Percentiles rank a stretch among this genome's conserved stretches.
Evolutionary conservation across 106 monocot species (phyloP).

Genomic region (Hemerocallis citrina): DNA sequence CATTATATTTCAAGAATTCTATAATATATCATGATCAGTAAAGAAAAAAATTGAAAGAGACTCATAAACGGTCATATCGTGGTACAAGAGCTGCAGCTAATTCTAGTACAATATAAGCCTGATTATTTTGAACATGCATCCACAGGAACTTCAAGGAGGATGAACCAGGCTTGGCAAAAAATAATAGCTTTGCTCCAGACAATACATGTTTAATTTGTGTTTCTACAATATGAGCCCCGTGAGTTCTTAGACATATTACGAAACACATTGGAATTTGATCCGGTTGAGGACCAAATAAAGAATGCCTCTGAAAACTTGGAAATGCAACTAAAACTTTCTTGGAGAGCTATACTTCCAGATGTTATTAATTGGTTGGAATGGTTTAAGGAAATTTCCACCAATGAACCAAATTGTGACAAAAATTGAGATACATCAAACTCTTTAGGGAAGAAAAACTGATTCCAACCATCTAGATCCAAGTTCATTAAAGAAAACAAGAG

Average conservation of each 20-base stretch:
- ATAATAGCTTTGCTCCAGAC: constrained; percentile 17
- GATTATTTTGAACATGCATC: constrained; percentile 48
- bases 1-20: not conserved
- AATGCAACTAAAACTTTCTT: constrained; percentile 44
- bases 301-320: constrained; percentile 69
- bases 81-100: constrained; percentile 59
- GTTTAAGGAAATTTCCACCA: constrained; percentile 44
- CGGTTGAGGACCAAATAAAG: constrained; percentile 56
- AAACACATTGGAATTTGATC: too few species aligned
- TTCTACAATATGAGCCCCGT: constrained; percentile 14
- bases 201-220: constrained; percentile 29
- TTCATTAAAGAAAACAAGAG: constrained; percentile 31
- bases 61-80: constrained; percentile 72
- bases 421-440: constrained; percentile 42
- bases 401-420: constrained; percentile 44
- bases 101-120: constrained; percentile 41
- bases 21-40: not conserved
- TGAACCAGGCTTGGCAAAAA: constrained; percentile 43
- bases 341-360: constrained; percentile 52
- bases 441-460: constrained; percentile 20
- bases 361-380: constrained; percentile 32
- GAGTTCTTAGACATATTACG: constrained; percentile 11
- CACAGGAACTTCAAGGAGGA: constrained; percentile 34
- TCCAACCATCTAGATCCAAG: constrained; percentile 32
- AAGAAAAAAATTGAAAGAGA: not conserved